Base-by-base conservation (phyloP, 2,329 filamentous ascomycete species). In the Boeremia exigua region DNA sequence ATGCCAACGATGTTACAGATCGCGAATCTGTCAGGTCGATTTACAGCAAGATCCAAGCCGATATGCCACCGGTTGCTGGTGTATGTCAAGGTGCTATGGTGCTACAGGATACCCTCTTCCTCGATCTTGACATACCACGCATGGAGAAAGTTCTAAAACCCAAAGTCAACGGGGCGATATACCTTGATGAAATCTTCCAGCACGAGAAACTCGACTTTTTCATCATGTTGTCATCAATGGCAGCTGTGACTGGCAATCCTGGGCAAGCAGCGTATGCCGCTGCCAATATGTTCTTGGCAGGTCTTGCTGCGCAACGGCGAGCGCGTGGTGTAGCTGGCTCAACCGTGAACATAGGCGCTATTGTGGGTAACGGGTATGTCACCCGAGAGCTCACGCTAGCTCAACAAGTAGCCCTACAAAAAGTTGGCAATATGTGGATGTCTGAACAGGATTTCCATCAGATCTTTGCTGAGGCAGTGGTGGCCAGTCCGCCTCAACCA, bases 351-450 rank as follows among this genome's bases (percentile, higher is more conserved):
- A 23, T 81, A 4, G 75, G 77, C 1, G 48, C 63, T 6, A 62
- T 83, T 0, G 51, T 75, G 0, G 81, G 78, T 6, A 59, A 77
- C 1, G 82, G 82, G 0, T 79, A 2, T 15, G 28, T 30, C 32
- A 53, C 49, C 1, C 47, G 48, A 9, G n/a, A 39, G 5, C 38
- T 46, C 1, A 44, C 38, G n/a, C 4, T 15, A 15, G 15, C 23
- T n/a, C 40, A 47, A 11, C 43, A 77, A 81, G 17, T 17, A 4
- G 11, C n/a, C 15, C 49, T 61, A 1, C 14, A 37, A 15, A 59
- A 57, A 37, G 42, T 30, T 4, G 49, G 45, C 1, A 39, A 53
- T 9, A 49, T 48, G 47, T 49, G 40, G 30, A 47, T 46, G 10
- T 64, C 59, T 7, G 65, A 67, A 36, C 48, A 52, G 15, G 59